A percentile compares a stretch with the other conserved stretches of the same genome.
These are phyloP conservation scores for Raffaelea ambrosiae DNA, from an alignment of 2,329 filamentous ascomycete species.

Conservation along the genomic window DNA sequence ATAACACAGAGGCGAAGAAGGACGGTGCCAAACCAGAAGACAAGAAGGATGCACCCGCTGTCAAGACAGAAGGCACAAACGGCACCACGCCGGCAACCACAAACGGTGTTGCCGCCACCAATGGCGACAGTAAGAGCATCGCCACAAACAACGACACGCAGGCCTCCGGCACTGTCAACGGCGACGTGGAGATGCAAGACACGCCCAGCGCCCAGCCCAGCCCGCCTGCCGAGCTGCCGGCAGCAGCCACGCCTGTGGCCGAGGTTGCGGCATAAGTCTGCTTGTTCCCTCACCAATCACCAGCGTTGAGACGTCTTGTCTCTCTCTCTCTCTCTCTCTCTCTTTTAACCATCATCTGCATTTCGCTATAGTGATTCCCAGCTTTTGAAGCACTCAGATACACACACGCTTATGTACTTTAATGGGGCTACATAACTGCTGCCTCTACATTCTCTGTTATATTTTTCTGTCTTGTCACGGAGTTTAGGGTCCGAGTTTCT, in stretches of 20 bases:
- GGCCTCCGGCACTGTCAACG: constrained; percentile 13
- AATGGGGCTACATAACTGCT: too few relatives aligned
- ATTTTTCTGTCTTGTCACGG: too few relatives aligned
- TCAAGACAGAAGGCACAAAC: background rate
- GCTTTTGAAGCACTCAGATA: too few relatives aligned
- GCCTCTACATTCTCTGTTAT: too few relatives aligned
- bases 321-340: background rate
- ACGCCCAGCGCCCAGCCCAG: constrained; percentile 42
- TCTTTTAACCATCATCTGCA: background rate
- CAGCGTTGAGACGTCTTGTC: background rate
- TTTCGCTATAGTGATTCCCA: background rate
- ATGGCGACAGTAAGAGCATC: background rate
- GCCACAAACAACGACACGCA: background rate
- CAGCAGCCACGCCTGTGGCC: constrained; percentile 6
- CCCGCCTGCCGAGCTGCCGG: constrained; percentile 28
- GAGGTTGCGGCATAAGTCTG: background rate
- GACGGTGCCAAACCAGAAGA: background rate
- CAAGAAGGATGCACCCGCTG: background rate
- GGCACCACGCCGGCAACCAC: background rate
- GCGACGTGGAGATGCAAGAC: constrained; percentile 46
- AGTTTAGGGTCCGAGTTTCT: too few relatives aligned
- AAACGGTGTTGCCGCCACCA: background rate
- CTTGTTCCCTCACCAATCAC: too few relatives aligned
- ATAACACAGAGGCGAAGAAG: constrained; percentile 4
- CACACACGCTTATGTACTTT: too few relatives aligned